These are phyloP conservation scores for Exserohilum turcica DNA, from an alignment of 2,329 filamentous ascomycete species.

Conservation along the genomic window DNA sequence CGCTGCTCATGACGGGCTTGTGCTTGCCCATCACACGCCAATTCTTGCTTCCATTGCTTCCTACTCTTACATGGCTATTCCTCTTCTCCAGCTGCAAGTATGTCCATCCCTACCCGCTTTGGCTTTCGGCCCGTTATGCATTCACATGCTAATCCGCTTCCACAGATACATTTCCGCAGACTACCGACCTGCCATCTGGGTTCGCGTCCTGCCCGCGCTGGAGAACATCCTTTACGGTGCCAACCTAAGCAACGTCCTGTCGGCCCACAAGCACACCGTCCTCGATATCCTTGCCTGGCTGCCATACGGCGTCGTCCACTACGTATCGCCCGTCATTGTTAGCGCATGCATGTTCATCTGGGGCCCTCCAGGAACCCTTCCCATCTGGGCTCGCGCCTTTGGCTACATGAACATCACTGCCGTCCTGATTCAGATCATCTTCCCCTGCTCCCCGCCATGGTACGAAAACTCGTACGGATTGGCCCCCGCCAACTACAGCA, in stretches of 20 bases:
- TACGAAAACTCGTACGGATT: conserved; percentile 93
- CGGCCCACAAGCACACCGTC: conserved; percentile 80
- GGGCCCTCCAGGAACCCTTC: conserved; percentile 80
- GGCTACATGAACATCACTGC: conserved; percentile 91
- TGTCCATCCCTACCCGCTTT: conserved; percentile 49
- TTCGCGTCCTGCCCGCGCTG: conserved; percentile 88
- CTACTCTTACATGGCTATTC: conserved; percentile 83
- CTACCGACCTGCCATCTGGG: conserved; percentile 92
- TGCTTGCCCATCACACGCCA: conserved; percentile 85
- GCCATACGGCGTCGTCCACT: conserved; percentile 90
- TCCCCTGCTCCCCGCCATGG: conserved; percentile 95
- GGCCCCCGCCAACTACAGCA: conserved; percentile 89
- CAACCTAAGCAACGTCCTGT: conserved; percentile 94
- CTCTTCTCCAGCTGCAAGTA: conserved; percentile 95
- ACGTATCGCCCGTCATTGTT: conserved; percentile 80
- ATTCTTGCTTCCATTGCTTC: conserved; percentile 86
- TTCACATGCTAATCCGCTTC: conserved; percentile 24
- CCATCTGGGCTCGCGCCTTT: conserved; percentile 83
- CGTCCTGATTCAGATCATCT: conserved; percentile 84
- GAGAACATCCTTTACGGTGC: conserved; percentile 97
- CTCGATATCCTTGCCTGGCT: conserved; percentile 91
- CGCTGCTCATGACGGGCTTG: conserved; percentile 70
- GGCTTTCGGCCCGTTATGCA: neutral
- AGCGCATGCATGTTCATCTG: conserved; percentile 84
- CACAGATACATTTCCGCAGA: conserved; percentile 83